These are phyloP conservation scores for Globisporangium iwayamae DNA, from an alignment of 352 stramenopile genomes.

Conservation along the genomic window DNA sequence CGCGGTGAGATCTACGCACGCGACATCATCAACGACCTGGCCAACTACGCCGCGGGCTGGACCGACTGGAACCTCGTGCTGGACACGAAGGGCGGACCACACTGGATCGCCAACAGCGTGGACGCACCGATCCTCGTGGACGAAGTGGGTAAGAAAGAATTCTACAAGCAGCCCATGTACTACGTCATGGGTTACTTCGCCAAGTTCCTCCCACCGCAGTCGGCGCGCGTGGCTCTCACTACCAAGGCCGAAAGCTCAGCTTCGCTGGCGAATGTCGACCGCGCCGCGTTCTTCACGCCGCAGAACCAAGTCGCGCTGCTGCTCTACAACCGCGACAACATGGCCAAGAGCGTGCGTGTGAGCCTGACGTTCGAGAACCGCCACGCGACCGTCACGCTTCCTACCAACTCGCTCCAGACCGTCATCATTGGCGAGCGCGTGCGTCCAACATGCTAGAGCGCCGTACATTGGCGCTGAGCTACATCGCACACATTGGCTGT, in stretches of 20 bases:
- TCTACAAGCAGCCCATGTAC: constrained; percentile 28
- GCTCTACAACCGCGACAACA: constrained; percentile 36
- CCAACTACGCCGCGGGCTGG: constrained; percentile 52
- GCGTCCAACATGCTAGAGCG: background rate
- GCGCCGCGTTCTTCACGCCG: constrained; percentile 33
- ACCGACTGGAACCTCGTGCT: constrained; percentile 77
- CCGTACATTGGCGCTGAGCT: background rate
- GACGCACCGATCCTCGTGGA: constrained; percentile 36
- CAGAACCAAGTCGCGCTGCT: constrained; percentile 28
- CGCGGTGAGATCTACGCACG: constrained; percentile 48
- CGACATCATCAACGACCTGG: constrained; percentile 67
- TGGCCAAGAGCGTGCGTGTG: constrained; percentile 26
- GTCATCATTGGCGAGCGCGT: background rate
- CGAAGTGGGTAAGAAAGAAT: constrained; percentile 16
- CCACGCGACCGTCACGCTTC: constrained; percentile 24
- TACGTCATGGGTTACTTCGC: constrained; percentile 28
- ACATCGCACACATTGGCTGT: no score
- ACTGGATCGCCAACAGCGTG: constrained; percentile 45
- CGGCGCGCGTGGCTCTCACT: constrained; percentile 25
- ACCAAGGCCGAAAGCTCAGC: background rate
- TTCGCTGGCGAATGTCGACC: constrained; percentile 23
- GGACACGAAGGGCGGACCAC: constrained; percentile 38
- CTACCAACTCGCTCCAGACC: constrained; percentile 31
- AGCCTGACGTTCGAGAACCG: constrained; percentile 19
- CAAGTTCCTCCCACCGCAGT: constrained; percentile 35